phyloP scores from a whole-genome alignment of 2,329 filamentous ascomycete genomes.

The Neospermospora avenae region DNA sequence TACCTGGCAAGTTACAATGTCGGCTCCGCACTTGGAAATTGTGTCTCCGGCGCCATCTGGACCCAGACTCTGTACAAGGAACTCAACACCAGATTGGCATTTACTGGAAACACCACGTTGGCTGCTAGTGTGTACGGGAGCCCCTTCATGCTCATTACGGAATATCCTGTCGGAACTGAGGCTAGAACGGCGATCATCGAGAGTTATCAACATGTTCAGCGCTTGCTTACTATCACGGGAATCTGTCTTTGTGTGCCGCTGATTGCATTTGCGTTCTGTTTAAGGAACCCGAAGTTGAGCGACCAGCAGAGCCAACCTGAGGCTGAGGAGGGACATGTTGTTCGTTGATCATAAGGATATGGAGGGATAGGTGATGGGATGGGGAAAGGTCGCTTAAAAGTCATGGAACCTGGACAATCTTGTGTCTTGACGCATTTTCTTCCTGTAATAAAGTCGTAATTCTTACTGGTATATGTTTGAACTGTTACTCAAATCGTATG shows the following conservation, averaged over 20 bases:
- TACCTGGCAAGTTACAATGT: conserved; percentile 62
- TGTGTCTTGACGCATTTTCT: no score
- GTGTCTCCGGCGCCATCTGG: conserved; percentile 63
- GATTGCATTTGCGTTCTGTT: conserved; percentile 43
- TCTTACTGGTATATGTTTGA: no score
- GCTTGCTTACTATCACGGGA: conserved; percentile 47
- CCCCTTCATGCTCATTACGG: conserved; percentile 39
- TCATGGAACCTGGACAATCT: background rate
- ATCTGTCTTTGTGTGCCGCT: conserved; percentile 46
- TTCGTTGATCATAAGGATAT: background rate
- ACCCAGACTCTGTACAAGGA: conserved; percentile 50
- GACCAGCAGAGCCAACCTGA: background rate
- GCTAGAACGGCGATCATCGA: conserved; percentile 24
- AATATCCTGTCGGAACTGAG: conserved; percentile 43
- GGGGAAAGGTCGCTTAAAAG: background rate
- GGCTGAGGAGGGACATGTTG: conserved; percentile 3
- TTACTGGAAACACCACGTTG: conserved; percentile 37
- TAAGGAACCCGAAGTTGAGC: conserved; percentile 41
- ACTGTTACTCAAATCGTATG: no score
- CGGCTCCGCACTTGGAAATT: conserved; percentile 55
- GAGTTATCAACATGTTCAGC: conserved; percentile 43
- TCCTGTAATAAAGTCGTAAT: no score
- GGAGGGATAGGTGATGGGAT: no score
- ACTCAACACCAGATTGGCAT: conserved; percentile 48
- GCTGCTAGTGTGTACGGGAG: conserved; percentile 35